phyloP scores from a whole-genome alignment of 768 basidiomycete species.

The Boletus rubescentipes region DNA sequence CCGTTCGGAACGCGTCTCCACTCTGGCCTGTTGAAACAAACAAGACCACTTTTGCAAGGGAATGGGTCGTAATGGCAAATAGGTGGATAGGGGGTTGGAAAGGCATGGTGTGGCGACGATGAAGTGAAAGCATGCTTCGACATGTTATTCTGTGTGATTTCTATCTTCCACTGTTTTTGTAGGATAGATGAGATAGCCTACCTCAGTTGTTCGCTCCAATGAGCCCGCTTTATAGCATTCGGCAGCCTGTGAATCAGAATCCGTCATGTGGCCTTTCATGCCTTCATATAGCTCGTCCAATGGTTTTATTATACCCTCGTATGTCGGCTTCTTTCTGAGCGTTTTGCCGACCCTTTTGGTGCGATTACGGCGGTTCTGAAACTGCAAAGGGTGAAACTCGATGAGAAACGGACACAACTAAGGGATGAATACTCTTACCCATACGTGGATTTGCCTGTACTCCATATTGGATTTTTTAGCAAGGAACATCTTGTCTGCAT shows the following conservation, averaged over 20 bases:
- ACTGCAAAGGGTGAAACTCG: not conserved
- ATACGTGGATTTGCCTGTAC: slow-evolving; percentile 19
- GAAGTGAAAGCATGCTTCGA: not conserved
- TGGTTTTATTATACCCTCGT: not conserved
- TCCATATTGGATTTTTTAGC: slow-evolving; percentile 8
- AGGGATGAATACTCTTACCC: not conserved
- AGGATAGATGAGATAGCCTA: not conserved
- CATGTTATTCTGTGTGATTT: accelerated
- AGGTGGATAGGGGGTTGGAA: slow-evolving; percentile 17
- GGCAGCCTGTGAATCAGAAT: not conserved
- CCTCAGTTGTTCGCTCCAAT: not conserved
- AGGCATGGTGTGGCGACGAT: slow-evolving; percentile 14
- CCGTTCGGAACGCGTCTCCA: slow-evolving; percentile 1
- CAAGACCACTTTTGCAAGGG: slow-evolving; percentile 8
- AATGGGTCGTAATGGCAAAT: slow-evolving; percentile 19
- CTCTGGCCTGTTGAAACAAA: not conserved
- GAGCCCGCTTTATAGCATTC: accelerated
- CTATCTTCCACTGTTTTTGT: not conserved
- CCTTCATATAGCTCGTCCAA: not conserved
- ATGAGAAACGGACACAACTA: not conserved
- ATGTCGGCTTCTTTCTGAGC: not conserved
- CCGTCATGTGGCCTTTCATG: not conserved
- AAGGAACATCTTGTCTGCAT: slow-evolving; percentile 13
- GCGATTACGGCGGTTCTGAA: slow-evolving; percentile 16
- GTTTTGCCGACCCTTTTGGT: not conserved